Conservation (phyloP, 805 yeast species). For the Suhomyces prunicola region DNA sequence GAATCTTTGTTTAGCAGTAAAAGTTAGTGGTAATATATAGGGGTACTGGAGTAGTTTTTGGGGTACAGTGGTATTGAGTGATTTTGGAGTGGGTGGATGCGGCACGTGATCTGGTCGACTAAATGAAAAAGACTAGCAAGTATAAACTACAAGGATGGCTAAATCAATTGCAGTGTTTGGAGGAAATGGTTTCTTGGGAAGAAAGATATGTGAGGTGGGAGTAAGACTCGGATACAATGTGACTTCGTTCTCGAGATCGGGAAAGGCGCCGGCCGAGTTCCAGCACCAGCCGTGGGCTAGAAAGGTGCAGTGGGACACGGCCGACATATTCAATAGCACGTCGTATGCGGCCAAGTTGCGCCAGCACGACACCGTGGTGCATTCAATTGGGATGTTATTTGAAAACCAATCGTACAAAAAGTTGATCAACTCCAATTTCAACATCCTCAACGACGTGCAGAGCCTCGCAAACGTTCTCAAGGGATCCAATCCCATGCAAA, state of each 20-base stretch:
- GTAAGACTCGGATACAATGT: constrained; percentile 62
- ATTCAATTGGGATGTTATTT: constrained; percentile 73
- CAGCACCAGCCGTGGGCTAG: constrained; percentile 50
- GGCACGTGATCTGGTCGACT: neutral
- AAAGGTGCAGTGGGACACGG: constrained; percentile 63
- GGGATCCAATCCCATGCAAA: constrained; percentile 64
- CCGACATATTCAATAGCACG: constrained; percentile 63
- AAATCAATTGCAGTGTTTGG: constrained; percentile 66
- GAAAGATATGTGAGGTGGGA: constrained; percentile 64
- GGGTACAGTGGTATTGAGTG: too few relatives aligned
- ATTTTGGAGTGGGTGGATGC: neutral
- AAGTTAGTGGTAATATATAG: too few relatives aligned
- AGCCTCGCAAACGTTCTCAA: constrained; percentile 30
- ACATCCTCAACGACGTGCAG: constrained; percentile 31
- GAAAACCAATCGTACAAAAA: constrained; percentile 70
- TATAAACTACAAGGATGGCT: constrained; percentile 2
- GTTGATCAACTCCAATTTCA: constrained; percentile 40
- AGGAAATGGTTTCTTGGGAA: constrained; percentile 81
- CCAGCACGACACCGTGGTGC: constrained; percentile 68
- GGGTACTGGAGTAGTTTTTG: too few relatives aligned
- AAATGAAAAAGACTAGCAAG: neutral
- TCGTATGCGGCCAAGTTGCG: constrained; percentile 49
- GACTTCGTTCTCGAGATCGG: constrained; percentile 66
- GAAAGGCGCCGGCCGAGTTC: constrained; percentile 34
- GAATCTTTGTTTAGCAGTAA: too few relatives aligned